Evolutionary conservation across 257 asterid genomes (phyloP).

Genomic region (Solanum medicagineum): DNA sequence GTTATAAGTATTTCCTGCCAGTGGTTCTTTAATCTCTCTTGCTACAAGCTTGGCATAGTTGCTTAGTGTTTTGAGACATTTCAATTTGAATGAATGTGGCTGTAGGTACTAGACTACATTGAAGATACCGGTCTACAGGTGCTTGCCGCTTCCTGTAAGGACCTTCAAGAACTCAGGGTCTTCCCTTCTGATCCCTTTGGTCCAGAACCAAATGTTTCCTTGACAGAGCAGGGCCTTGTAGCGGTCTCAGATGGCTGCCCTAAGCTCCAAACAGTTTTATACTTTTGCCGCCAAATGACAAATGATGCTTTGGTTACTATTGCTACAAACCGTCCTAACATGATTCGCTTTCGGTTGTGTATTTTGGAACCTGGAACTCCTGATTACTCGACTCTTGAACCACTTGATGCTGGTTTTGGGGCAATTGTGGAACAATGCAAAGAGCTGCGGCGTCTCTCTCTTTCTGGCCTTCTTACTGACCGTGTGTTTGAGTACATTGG

Average conservation of each 20-base stretch:
- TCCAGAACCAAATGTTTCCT: neutral
- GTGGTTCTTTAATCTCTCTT: neutral
- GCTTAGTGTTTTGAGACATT: neutral
- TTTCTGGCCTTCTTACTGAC: constrained; percentile 19
- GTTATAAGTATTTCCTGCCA: neutral
- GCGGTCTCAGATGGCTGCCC: constrained; percentile 11
- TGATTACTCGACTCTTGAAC: constrained; percentile 8
- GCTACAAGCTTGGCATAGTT: neutral
- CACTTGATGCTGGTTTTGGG: constrained; percentile 8
- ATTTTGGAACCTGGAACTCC: constrained; percentile 4
- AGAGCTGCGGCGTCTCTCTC: constrained; percentile 4
- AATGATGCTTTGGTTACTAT: constrained; percentile 3
- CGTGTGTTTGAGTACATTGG: constrained; percentile 14
- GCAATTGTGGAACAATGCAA: constrained; percentile 9
- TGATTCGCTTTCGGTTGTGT: constrained; percentile 2
- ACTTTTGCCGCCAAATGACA: constrained; percentile 11
- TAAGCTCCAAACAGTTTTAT: constrained; percentile 9
- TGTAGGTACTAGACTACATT: constrained; percentile 11
- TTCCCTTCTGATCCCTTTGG: constrained; percentile 4
- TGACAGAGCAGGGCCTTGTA: constrained; percentile 8
- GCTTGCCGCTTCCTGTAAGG: constrained; percentile 3
- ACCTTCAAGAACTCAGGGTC: constrained; percentile 6
- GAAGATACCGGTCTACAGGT: constrained; percentile 9
- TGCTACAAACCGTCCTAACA: constrained; percentile 1
- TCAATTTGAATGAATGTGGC: neutral